phyloP scores from a whole-genome alignment of 2,329 filamentous ascomycete species.

The Salinomyces thailandicus region DNA sequence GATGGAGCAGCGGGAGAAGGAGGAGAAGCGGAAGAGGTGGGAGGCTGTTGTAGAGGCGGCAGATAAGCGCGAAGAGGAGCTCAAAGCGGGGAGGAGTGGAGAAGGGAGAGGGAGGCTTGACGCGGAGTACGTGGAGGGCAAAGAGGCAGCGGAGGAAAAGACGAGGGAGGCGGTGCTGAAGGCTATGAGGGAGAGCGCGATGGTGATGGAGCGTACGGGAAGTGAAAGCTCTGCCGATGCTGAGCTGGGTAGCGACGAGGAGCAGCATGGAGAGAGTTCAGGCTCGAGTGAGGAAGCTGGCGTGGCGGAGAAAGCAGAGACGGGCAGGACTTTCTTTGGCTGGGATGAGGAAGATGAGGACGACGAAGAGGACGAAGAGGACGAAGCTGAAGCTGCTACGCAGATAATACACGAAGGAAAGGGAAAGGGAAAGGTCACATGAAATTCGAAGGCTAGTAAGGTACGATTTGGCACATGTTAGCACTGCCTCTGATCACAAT shows the following conservation, averaged over 20 bases:
- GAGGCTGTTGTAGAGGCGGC: slow-evolving; percentile 77
- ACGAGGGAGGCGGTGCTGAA: slow-evolving; percentile 65
- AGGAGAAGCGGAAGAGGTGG: slow-evolving; percentile 74
- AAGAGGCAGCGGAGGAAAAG: slow-evolving; percentile 78
- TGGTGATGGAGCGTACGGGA: slow-evolving; percentile 44
- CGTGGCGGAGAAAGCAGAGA: slow-evolving; percentile 30
- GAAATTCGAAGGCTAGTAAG: not conserved
- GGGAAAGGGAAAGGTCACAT: slow-evolving; percentile 10
- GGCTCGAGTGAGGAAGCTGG: slow-evolving; percentile 20
- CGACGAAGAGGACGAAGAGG: slow-evolving; percentile 35
- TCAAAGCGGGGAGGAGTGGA: slow-evolving; percentile 60
- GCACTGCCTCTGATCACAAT: no score
- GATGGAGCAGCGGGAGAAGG: slow-evolving; percentile 90
- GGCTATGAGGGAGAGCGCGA: slow-evolving; percentile 53
- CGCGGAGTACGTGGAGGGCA: slow-evolving; percentile 89
- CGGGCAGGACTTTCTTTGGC: slow-evolving; percentile 52
- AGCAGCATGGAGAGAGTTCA: slow-evolving; percentile 24
- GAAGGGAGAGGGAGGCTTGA: slow-evolving; percentile 52
- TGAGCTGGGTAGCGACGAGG: slow-evolving; percentile 33
- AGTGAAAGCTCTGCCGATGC: slow-evolving; percentile 34
- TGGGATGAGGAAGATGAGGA: slow-evolving; percentile 59
- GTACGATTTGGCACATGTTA: no score
- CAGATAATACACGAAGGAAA: slow-evolving; percentile 29
- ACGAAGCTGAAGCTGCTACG: slow-evolving; percentile 1
- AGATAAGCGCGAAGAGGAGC: slow-evolving; percentile 72